A percentile compares a stretch with the other conserved stretches of the same genome.
Evolutionary conservation across 1,139 yeast genomes (phyloP).

Genomic region (Arxiozyma slooffiae): DNA sequence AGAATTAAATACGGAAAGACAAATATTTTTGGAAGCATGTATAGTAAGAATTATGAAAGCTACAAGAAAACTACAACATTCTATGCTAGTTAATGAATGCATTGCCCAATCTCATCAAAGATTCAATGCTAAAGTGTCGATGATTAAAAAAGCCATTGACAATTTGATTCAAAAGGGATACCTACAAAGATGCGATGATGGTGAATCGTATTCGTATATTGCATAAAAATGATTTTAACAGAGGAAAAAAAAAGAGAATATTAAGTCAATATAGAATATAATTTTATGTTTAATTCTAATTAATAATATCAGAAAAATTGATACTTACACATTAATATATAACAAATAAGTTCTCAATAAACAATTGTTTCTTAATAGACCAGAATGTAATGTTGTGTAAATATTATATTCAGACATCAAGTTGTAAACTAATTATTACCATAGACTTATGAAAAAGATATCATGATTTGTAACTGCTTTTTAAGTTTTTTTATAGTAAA

Average conservation of each 20-base stretch:
- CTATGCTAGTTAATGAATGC: conserved; percentile 76
- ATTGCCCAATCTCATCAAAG: conserved; percentile 77
- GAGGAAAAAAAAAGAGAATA: not conserved
- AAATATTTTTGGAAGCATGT: conserved; percentile 79
- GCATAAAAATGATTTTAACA: conserved; percentile 34
- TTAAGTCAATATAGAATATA: not conserved
- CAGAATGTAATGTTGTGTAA: too few species aligned
- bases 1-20: conserved; percentile 81
- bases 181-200: conserved; percentile 62
- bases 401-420: too few species aligned
- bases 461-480: too few species aligned
- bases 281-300: not conserved
- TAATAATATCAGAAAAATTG: not conserved
- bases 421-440: too few species aligned
- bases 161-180: conserved; percentile 79
- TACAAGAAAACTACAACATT: conserved; percentile 68
- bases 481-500: too few species aligned
- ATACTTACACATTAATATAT: too few species aligned
- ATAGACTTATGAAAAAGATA: too few species aligned
- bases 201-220: conserved; percentile 66
- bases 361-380: too few species aligned
- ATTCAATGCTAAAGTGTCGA: conserved; percentile 76
- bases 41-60: conserved; percentile 97
- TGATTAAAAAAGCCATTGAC: conserved; percentile 81
- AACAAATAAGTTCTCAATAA: too few species aligned